Base-by-base conservation (phyloP, 2,329 filamentous ascomycete species). In the Aspergillus felis region DNA sequence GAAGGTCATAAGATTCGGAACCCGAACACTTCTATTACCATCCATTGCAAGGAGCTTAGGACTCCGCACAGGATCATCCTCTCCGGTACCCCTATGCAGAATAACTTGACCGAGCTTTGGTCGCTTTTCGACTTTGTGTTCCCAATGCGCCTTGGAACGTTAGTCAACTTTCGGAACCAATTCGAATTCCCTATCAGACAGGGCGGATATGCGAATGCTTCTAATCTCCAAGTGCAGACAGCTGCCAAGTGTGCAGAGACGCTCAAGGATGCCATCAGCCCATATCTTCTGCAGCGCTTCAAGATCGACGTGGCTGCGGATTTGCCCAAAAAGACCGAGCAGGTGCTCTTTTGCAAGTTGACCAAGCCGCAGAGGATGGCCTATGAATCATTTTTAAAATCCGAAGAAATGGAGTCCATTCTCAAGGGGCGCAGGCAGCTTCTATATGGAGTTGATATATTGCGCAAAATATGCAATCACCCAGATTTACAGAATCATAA, bases 1-100 rank as follows among this genome's bases (percentile, higher is more conserved):
- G 94, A 99, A 79, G 94, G 95, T 3, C 95, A 99, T 76, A 97
- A 97, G 74, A 99, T 99, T 65, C 88, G 94, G 42, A 99, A 99
- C 66, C 94, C 94, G 0, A 95, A 97, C 67, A 92, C 94, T 0
- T 88, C 90, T 6, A 94, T 99, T 62, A 97, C 95, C 0, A 90
- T 97, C 53, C 90, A 92, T 63, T 96, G 92, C 81, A 99, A 99
- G 71, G 91, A 97, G 72, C 78, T 99, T 10, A 87, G 89, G 35
- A 99, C 94, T 0, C 84, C 90, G 0, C 94, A 97, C 66, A 86
- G 95, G 24, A 83, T 97, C 61, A 97, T 99, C 58, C 80, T 99
- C 1, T 97, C 95, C 0, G 94, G 94, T 4, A 99, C 94, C 0
- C 95, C 95, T 0, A 95, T 99, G 81, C 95, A 99, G 73, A 99